A percentile compares a stretch with the other conserved stretches of the same genome.
phyloP scores from a whole-genome alignment of 768 basidiomycete genomes.

The Pleurotus salmoneostramineus region DNA sequence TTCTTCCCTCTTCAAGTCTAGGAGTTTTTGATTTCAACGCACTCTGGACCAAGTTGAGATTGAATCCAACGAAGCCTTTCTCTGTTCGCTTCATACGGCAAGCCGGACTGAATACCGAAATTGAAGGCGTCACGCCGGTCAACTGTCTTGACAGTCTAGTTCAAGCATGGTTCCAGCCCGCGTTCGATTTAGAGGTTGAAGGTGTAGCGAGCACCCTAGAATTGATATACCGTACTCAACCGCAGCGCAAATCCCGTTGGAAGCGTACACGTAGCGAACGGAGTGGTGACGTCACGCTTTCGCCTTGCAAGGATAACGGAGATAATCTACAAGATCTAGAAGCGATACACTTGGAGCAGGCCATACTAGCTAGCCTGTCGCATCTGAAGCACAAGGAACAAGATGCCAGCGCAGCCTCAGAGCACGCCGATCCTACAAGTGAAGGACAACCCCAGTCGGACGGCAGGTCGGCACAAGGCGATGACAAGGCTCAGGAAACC shows the following conservation, averaged over 20 bases:
- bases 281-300: neutral
- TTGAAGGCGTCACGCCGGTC: constrained; percentile 11
- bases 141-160: constrained; percentile 36
- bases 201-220: constrained; percentile 38
- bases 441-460: neutral
- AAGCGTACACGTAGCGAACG: constrained; percentile 15
- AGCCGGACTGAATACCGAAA: constrained; percentile 24
- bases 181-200: constrained; percentile 22
- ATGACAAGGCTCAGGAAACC: neutral
- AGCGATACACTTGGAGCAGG: constrained; percentile 37
- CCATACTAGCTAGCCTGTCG: constrained; percentile 42
- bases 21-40: constrained; percentile 45
- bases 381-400: constrained; percentile 11
- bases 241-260: constrained; percentile 13
- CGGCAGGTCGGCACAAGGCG: neutral
- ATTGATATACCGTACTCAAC: constrained; percentile 48
- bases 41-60: constrained; percentile 45
- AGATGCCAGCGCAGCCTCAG: neutral
- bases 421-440: neutral
- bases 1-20: constrained; percentile 33
- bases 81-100: constrained; percentile 47
- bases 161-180: constrained; percentile 23
- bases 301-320: neutral
- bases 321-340: constrained; percentile 21
- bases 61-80: constrained; percentile 41